Percentiles rank a stretch among this genome's conserved stretches.
Conservation (phyloP, 768 basidiomycete genomes). For the Leccinum boreale region DNA sequence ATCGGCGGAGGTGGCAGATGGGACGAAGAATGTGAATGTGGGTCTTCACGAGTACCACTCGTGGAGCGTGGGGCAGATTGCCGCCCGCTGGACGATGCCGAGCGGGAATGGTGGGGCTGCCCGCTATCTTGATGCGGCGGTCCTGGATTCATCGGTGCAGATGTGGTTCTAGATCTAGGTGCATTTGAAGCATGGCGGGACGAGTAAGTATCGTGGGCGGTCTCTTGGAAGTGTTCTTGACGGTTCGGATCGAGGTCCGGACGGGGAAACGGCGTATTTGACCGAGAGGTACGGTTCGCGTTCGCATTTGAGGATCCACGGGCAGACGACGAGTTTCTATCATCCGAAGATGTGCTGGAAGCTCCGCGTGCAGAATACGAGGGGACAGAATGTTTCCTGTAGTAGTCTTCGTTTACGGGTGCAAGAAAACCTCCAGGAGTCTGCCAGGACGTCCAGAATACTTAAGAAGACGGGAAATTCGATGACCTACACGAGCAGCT, state of each 20-base stretch:
- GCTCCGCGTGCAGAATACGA: constrained; percentile 8
- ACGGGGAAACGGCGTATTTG: constrained; percentile 46
- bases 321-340: constrained; percentile 13
- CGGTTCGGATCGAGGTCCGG: constrained; percentile 59
- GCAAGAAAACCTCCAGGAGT: constrained; percentile 60
- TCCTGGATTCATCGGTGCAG: constrained; percentile 16
- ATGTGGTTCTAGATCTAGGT: constrained; percentile 21
- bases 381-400: constrained; percentile 30
- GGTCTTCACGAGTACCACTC: constrained; percentile 6
- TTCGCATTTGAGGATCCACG: constrained; percentile 11
- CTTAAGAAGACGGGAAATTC: neutral
- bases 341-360: constrained; percentile 13
- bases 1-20: constrained; percentile 43
- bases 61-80: constrained; percentile 8
- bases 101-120: constrained; percentile 9
- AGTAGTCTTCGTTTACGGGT: constrained; percentile 53
- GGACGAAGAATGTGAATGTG: constrained; percentile 33
- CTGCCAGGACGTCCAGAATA: constrained; percentile 31
- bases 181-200: constrained; percentile 16
- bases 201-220: constrained; percentile 5
- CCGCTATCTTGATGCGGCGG: neutral
- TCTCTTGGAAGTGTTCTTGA: constrained; percentile 18
- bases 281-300: constrained; percentile 18
- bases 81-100: constrained; percentile 20
- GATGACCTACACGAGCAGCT: constrained; percentile 42